Evolutionary conservation across 2,329 filamentous ascomycete species (phyloP).

Genomic region (Penicillium sp.): DNA sequence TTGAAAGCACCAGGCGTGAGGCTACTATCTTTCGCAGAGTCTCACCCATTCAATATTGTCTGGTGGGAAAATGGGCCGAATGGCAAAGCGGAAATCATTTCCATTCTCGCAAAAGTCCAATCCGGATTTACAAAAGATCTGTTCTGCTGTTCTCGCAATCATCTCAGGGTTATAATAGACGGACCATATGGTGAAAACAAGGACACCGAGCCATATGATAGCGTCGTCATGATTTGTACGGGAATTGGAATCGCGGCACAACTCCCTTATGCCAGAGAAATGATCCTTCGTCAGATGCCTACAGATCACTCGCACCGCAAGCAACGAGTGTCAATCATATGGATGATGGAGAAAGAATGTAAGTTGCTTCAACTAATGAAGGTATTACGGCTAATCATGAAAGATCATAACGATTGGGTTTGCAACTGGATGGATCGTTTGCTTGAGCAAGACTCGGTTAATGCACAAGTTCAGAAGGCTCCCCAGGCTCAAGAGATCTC

Average conservation of each 20-base stretch:
- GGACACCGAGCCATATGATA: neutral
- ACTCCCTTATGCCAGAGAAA: neutral
- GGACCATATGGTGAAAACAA: neutral
- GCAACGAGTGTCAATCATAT: neutral
- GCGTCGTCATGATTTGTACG: neutral
- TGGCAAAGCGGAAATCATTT: conserved; percentile 1
- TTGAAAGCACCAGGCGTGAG: conserved; percentile 4
- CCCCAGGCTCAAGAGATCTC: too few relatives aligned
- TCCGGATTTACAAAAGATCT: neutral
- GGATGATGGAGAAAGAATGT: neutral
- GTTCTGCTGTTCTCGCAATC: neutral
- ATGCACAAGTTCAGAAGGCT: too few relatives aligned
- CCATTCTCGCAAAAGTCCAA: neutral
- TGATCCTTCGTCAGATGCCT: neutral
- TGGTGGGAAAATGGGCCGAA: conserved; percentile 8
- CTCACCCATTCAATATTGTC: conserved; percentile 11
- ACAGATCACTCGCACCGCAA: neutral
- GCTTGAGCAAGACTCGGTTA: neutral
- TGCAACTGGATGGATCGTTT: conserved; percentile 7
- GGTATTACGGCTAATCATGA: neutral
- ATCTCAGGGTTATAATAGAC: neutral
- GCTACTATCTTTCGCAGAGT: conserved; percentile 11
- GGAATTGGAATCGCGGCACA: neutral
- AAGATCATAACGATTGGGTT: conserved; percentile 11
- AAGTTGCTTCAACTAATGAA: neutral